These are phyloP conservation scores for Aspergillus melleus DNA, from an alignment of 2,329 filamentous ascomycete genomes.

Conservation along the genomic window DNA sequence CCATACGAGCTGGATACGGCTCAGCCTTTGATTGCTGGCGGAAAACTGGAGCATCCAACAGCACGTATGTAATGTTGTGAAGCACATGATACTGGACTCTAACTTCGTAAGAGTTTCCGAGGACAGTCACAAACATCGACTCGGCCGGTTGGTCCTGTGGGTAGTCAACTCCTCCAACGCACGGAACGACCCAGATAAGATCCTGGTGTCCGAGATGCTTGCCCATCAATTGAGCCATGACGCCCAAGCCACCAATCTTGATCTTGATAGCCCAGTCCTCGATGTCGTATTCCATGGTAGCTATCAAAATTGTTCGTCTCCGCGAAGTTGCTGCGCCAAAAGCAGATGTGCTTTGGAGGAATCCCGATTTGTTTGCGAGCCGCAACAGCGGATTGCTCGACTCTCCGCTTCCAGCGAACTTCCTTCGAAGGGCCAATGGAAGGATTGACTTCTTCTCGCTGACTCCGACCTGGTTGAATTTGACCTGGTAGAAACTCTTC, in stretches of 20 bases:
- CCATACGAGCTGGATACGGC: slow-evolving; percentile 68
- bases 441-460: slow-evolving; percentile 49
- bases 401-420: slow-evolving; percentile 33
- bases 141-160: slow-evolving; percentile 59
- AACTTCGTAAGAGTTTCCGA: slow-evolving; percentile 61
- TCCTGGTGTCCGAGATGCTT: slow-evolving; percentile 65
- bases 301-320: slow-evolving; percentile 62
- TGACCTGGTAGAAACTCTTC: slow-evolving; percentile 63
- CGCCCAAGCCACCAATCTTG: slow-evolving; percentile 69
- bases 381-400: slow-evolving; percentile 36
- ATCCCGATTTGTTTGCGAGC: slow-evolving; percentile 36
- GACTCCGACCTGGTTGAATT: slow-evolving; percentile 61
- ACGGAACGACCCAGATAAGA: slow-evolving; percentile 65
- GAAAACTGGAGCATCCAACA: slow-evolving; percentile 67
- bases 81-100: slow-evolving; percentile 64
- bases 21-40: slow-evolving; percentile 62
- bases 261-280: slow-evolving; percentile 70
- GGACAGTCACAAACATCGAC: slow-evolving; percentile 62
- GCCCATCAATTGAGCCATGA: slow-evolving; percentile 70
- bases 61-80: slow-evolving; percentile 67
- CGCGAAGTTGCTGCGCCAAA: slow-evolving; percentile 34
- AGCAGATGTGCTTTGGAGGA: slow-evolving; percentile 38
- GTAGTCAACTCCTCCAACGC: slow-evolving; percentile 65
- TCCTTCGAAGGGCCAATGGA: slow-evolving; percentile 36
- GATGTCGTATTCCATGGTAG: slow-evolving; percentile 72